These are phyloP conservation scores for Macrolepiota fuliginosa DNA, from an alignment of 768 basidiomycete species.

Conservation along the genomic window DNA sequence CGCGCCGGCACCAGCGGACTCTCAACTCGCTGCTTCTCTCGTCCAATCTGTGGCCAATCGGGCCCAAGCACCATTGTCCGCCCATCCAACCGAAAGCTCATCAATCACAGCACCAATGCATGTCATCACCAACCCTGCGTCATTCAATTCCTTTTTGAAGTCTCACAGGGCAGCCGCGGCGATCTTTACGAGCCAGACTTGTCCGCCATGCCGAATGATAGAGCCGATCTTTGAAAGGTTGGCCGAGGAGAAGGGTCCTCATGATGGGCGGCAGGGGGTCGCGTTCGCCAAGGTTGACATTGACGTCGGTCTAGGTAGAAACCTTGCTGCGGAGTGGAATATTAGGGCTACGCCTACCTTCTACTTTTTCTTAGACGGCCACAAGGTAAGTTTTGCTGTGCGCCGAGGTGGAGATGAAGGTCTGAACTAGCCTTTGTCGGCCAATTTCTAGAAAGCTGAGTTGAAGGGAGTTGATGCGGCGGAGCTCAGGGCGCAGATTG, in stretches of 20 bases:
- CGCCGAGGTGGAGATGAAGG: background rate
- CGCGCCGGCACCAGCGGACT: constrained; percentile 26
- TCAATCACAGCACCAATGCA: constrained; percentile 60
- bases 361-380: constrained; percentile 78
- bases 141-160: constrained; percentile 63
- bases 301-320: constrained; percentile 59
- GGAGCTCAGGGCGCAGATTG: constrained; percentile 72
- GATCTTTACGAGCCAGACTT: constrained; percentile 77
- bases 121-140: constrained; percentile 69
- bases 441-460: constrained; percentile 52
- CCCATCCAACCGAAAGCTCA: constrained; percentile 6
- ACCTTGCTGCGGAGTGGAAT: constrained; percentile 59
- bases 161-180: constrained; percentile 72
- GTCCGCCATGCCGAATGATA: constrained; percentile 80
- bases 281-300: constrained; percentile 88
- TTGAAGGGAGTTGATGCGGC: constrained; percentile 67
- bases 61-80: constrained; percentile 32
- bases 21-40: constrained; percentile 50
- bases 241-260: constrained; percentile 58
- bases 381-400: constrained; percentile 46
- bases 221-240: constrained; percentile 82
- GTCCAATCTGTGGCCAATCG: constrained; percentile 56
- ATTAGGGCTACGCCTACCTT: constrained; percentile 87
- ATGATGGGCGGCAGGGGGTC: constrained; percentile 42
- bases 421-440: background rate